Evolutionary conservation across 2,329 filamentous ascomycete species (phyloP).

Genomic region (Fusarium goolgardi): DNA sequence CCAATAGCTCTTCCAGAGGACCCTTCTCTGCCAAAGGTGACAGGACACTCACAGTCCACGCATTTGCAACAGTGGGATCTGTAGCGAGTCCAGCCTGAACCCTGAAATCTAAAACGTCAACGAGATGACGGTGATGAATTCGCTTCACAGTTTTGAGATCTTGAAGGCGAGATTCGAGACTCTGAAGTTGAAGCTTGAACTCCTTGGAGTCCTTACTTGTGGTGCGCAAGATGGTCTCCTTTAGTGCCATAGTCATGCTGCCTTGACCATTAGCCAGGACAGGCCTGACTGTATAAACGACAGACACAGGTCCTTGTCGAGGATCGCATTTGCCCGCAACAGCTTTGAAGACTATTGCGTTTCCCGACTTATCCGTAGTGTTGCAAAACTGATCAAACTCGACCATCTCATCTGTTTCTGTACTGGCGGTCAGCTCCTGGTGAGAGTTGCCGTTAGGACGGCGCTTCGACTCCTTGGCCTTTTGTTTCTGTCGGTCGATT

Average conservation of each 20-base stretch:
- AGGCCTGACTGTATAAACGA: constrained; percentile 78
- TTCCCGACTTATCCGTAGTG: constrained; percentile 72
- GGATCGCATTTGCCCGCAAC: constrained; percentile 77
- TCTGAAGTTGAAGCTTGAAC: constrained; percentile 80
- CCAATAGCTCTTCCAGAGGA: constrained; percentile 83
- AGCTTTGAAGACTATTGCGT: constrained; percentile 73
- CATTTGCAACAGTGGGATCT: constrained; percentile 51
- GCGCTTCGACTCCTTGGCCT: constrained; percentile 72
- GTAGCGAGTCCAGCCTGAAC: constrained; percentile 68
- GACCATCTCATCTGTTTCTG: constrained; percentile 54
- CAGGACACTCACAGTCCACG: constrained; percentile 81
- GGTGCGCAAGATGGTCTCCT: constrained; percentile 72
- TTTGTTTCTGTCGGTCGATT: constrained; percentile 73
- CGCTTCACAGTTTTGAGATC: constrained; percentile 78
- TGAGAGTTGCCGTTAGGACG: constrained; percentile 55
- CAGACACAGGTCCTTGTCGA: constrained; percentile 72
- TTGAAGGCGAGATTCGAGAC: constrained; percentile 81
- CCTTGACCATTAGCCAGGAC: constrained; percentile 66
- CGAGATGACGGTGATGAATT: constrained; percentile 79
- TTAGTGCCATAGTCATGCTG: constrained; percentile 76
- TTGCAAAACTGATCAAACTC: constrained; percentile 76
- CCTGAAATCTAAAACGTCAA: constrained; percentile 85
- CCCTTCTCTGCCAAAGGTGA: constrained; percentile 84
- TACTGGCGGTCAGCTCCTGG: constrained; percentile 46
- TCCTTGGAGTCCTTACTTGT: constrained; percentile 68